Conservation (phyloP, 2,329 filamentous ascomycete species). For the Hypoxylon sp. region DNA sequence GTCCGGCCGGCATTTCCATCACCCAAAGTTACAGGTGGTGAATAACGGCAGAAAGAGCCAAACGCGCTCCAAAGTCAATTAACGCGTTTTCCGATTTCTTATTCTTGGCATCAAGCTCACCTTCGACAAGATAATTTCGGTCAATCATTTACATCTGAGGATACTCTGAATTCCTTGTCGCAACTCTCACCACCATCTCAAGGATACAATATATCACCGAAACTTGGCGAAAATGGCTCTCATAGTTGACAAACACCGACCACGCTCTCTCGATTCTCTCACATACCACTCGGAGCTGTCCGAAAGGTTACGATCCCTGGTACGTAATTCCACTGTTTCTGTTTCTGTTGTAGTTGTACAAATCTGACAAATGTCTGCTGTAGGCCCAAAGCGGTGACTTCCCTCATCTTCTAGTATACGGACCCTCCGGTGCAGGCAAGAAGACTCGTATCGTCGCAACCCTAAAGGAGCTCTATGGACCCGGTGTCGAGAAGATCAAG, state of each 20-base stretch:
- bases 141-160: background rate
- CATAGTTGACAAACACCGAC: conserved; percentile 76
- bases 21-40: conserved; percentile 21
- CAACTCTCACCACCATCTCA: background rate
- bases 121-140: too few relatives aligned
- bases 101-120: conserved; percentile 22
- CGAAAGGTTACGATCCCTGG: conserved; percentile 83
- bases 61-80: conserved; percentile 45
- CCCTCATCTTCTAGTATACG: conserved; percentile 95
- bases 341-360: too few relatives aligned
- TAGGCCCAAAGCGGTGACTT: conserved; percentile 97
- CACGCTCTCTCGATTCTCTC: conserved; percentile 77
- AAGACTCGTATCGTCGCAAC: conserved; percentile 97
- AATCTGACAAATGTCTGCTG: background rate
- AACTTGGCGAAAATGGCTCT: conserved; percentile 63
- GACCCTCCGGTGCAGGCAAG: conserved; percentile 94
- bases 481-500: conserved; percentile 99
- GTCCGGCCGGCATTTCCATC: conserved; percentile 4
- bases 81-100: conserved; percentile 45
- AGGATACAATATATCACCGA: background rate
- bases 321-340: conserved; percentile 57
- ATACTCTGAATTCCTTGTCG: background rate
- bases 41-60: conserved; percentile 18
- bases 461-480: conserved; percentile 91
- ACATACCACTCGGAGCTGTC: conserved; percentile 92